A percentile compares a stretch with the other conserved stretches of the same genome.
Conservation (phyloP, 345 rosid species). For the Aurinia saxatilis region DNA sequence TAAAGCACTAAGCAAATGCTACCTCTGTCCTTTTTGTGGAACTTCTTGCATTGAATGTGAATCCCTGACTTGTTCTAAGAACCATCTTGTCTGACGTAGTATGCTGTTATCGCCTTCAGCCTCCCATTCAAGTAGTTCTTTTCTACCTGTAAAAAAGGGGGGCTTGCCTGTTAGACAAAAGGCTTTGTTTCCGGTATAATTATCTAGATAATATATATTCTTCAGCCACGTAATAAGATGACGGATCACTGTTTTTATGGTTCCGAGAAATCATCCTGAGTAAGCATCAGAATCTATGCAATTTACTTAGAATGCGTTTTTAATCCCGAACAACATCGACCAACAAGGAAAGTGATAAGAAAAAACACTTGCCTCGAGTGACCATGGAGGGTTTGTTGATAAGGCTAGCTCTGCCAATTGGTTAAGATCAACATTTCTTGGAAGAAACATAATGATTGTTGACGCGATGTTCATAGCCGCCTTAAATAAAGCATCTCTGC, state of each 20-base stretch:
- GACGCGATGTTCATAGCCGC: constrained; percentile 56
- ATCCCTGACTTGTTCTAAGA: background rate
- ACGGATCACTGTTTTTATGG: background rate
- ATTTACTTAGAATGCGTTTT: background rate
- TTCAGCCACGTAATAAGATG: background rate
- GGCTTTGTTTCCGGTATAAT: background rate
- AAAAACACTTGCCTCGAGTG: constrained; percentile 47
- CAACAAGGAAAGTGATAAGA: background rate
- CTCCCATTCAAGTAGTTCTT: constrained; percentile 77
- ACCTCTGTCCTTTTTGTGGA: background rate
- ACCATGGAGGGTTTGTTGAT: constrained; percentile 57
- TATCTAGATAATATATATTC: background rate
- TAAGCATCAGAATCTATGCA: background rate
- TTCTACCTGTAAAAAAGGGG: constrained; percentile 55
- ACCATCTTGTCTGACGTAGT: constrained; percentile 41
- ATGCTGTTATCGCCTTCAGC: constrained; percentile 88
- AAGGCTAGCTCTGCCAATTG: constrained; percentile 81
- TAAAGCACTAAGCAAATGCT: too few relatives aligned
- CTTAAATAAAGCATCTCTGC: constrained; percentile 61
- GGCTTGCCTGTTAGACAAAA: constrained; percentile 1
- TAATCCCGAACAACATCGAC: background rate
- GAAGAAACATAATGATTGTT: constrained; percentile 75
- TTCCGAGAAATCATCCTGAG: background rate
- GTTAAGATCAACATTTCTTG: constrained; percentile 69
- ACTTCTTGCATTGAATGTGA: background rate